These are phyloP conservation scores for Chaetomiaceae sp. DNA, from an alignment of 2,329 filamentous ascomycete species.

Conservation along the genomic window DNA sequence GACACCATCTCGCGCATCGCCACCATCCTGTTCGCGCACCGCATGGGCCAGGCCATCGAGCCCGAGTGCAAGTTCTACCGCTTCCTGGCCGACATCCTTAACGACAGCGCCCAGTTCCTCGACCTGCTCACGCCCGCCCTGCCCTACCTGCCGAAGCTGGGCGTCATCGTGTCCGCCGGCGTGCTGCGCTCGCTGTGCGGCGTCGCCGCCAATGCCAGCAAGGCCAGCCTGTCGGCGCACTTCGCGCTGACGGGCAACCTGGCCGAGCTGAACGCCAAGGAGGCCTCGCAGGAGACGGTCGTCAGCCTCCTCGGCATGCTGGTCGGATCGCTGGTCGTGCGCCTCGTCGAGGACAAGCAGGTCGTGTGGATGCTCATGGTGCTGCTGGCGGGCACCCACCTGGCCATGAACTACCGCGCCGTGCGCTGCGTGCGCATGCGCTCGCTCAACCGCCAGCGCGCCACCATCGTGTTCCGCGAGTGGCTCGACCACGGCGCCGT, in stretches of 20 bases:
- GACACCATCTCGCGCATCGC: constrained; percentile 74
- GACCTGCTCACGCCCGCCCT: constrained; percentile 75
- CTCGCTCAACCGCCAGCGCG: constrained; percentile 78
- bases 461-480: constrained; percentile 66
- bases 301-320: constrained; percentile 86
- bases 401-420: constrained; percentile 79
- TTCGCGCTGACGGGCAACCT: constrained; percentile 84
- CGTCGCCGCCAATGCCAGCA: constrained; percentile 82
- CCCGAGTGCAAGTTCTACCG: constrained; percentile 88
- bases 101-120: constrained; percentile 79
- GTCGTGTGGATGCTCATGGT: constrained; percentile 72
- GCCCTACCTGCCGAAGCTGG: constrained; percentile 45
- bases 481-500: constrained; percentile 46
- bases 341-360: constrained; percentile 60
- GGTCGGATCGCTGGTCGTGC: constrained; percentile 73
- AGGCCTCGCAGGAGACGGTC: constrained; percentile 91
- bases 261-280: constrained; percentile 89
- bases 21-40: constrained; percentile 80
- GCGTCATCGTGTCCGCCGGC: constrained; percentile 45
- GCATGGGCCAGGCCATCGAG: constrained; percentile 74
- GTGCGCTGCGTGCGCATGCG: constrained; percentile 79
- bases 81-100: constrained; percentile 80
- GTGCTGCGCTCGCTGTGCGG: constrained; percentile 65
- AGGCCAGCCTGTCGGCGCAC: constrained; percentile 85
- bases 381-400: constrained; percentile 65